These are phyloP conservation scores for Trichoderma parareesei DNA, from an alignment of 495 filamentous ascomycete genomes.

Conservation along the genomic window DNA sequence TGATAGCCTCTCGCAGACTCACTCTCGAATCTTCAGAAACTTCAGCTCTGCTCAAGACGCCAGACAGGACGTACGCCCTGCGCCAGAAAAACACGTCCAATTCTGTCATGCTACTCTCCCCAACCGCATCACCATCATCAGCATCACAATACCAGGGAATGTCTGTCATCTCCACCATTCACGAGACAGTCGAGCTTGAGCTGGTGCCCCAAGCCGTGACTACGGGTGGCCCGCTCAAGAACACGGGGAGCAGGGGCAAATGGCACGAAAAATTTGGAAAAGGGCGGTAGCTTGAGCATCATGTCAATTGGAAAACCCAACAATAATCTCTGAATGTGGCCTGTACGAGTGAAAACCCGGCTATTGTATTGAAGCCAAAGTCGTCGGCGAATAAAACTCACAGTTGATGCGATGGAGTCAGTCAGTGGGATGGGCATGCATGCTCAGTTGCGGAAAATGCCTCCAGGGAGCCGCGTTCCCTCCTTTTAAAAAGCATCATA, in stretches of 20 bases:
- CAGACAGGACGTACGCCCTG: conserved; percentile 63
- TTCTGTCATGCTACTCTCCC: conserved; percentile 61
- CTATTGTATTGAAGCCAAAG: too few relatives aligned
- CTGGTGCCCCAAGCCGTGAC: conserved; percentile 22
- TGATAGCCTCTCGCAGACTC: conserved; percentile 39
- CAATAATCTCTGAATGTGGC: too few relatives aligned
- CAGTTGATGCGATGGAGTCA: too few relatives aligned
- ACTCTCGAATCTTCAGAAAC: conserved; percentile 55
- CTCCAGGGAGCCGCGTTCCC: too few relatives aligned
- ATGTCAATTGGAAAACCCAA: too few relatives aligned
- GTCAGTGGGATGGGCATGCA: too few relatives aligned
- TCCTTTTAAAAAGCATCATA: too few relatives aligned
- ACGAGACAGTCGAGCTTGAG: conserved; percentile 25
- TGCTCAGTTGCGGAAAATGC: too few relatives aligned
- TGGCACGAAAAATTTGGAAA: conserved; percentile 83
- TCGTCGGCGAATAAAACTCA: too few relatives aligned
- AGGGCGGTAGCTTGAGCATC: neutral
- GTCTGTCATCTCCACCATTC: conserved; percentile 58
- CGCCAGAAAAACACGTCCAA: conserved; percentile 92
- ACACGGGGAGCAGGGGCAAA: conserved; percentile 46
- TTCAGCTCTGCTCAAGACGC: conserved; percentile 67
- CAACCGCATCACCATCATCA: conserved; percentile 21
- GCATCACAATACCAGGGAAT: conserved; percentile 34
- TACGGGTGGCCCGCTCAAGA: conserved; percentile 19
- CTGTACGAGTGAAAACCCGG: too few relatives aligned